These are phyloP conservation scores for Allium sativum DNA, from an alignment of 106 monocot species.

Conservation along the genomic window DNA sequence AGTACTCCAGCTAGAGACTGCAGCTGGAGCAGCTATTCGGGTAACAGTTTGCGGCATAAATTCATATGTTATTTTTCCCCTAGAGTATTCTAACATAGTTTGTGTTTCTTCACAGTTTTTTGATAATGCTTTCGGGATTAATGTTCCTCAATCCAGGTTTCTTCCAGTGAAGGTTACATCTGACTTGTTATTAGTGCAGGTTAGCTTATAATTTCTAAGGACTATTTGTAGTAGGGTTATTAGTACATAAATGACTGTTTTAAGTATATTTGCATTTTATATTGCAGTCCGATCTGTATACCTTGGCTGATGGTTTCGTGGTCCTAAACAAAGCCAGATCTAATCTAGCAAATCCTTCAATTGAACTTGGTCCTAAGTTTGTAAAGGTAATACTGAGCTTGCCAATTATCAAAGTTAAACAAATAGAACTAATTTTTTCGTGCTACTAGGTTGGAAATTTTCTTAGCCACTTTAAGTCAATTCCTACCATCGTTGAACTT, in stretches of 20 bases:
- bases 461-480: slow-evolving; percentile 85
- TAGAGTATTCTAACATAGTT: background rate
- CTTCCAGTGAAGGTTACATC: slow-evolving; percentile 90
- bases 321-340: slow-evolving; percentile 64
- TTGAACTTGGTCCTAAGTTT: slow-evolving; percentile 88
- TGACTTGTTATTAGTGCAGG: slow-evolving; percentile 94
- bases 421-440: background rate
- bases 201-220: slow-evolving; percentile 7
- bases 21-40: slow-evolving; percentile 92
- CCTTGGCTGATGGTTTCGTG: slow-evolving; percentile 78
- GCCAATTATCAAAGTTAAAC: too few species aligned
- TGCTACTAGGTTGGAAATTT: slow-evolving; percentile 62
- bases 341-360: slow-evolving; percentile 70
- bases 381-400: slow-evolving; percentile 53
- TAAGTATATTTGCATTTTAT: too few species aligned
- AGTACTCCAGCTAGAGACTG: slow-evolving; percentile 96
- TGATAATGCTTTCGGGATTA: slow-evolving; percentile 84
- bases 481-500: slow-evolving; percentile 92
- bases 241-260: background rate
- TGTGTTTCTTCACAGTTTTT: slow-evolving; percentile 56
- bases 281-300: slow-evolving; percentile 90
- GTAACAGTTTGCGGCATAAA: slow-evolving; percentile 18
- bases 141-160: slow-evolving; percentile 79
- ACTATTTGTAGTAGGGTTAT: background rate
- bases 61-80: background rate